Base-by-base conservation (phyloP, 83 land plant species). In the Picea abies region DNA sequence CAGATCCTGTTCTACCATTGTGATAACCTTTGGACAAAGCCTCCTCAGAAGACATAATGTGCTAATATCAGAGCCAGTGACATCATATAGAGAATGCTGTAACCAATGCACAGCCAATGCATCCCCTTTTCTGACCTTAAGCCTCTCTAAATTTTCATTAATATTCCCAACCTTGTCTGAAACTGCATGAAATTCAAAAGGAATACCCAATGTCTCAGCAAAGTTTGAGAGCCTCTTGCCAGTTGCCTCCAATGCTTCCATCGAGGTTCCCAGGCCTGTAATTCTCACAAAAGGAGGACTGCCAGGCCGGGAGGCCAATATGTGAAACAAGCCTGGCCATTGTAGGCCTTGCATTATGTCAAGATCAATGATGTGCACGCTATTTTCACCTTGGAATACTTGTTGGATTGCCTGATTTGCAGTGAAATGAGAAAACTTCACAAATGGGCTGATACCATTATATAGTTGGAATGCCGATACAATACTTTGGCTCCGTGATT, bases 261-360 rank as follows among this genome's bases (percentile, higher is more conserved):
- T 22, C 9, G 94, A 88, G 63, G 89, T 78, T 7, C 97, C 97
- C 67, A 95, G 52, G 3, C 96, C 97, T 60, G 97, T 93, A 80
- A 94, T 83, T 15, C 91, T 81, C 63, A 94, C 63, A 66, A 84
- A 82, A 0, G 79, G 86, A 44, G 92, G 84, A 16, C 85, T 85
- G 19, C 81, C 68, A 0, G 91, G 87, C 5, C 68, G 5, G 41
- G 93, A 87, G 47, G 95, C 92, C 37, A 94, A 89, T 63, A 92
- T 90, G 82, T 95, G 96, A 89, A 95, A 95, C 26, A 95, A 87
- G 11, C 96, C 98, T n/a, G 98, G 98, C 98, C 98, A 95, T 82
- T 95, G 98, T 32, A 95, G 91, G 56, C 98, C 98, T 83, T 95
- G 98, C 96, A 93, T 95, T 66, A 95, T 88, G 86, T 95, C 97